phyloP scores from a whole-genome alignment of 345 rosid species.

The Syzygium oleosum region DNA sequence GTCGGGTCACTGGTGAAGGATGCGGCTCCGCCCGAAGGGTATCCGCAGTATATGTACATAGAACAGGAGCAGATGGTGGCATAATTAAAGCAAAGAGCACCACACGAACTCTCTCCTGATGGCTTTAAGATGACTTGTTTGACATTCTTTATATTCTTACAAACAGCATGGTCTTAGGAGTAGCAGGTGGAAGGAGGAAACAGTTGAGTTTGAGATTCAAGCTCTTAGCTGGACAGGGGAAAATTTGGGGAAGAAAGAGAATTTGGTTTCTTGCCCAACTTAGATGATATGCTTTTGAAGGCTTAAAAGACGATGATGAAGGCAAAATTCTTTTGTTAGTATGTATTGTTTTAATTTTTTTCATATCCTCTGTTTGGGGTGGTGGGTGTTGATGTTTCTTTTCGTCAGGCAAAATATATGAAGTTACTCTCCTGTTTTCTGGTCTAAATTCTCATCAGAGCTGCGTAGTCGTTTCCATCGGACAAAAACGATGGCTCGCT shows the following conservation, averaged over 20 bases:
- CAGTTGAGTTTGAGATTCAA: background rate
- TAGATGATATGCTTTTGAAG: background rate
- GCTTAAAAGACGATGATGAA: background rate
- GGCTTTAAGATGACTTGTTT: background rate
- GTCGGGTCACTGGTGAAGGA: constrained; percentile 81
- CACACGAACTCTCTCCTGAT: background rate
- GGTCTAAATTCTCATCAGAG: background rate
- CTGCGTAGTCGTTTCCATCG: background rate
- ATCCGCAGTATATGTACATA: background rate
- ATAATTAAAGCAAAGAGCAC: background rate
- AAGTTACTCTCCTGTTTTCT: background rate
- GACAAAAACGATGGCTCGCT: background rate
- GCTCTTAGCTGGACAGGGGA: background rate
- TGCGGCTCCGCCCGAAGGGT: constrained; percentile 23
- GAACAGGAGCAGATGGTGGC: constrained; percentile 11
- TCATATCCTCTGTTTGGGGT: background rate
- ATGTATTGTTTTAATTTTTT: background rate
- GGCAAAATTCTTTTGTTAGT: background rate
- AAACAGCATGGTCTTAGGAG: background rate
- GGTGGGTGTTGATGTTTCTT: background rate
- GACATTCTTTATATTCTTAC: constrained; percentile 7
- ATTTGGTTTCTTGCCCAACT: background rate
- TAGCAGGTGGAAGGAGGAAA: background rate
- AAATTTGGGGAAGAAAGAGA: background rate
- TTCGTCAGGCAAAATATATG: background rate